Evolutionary conservation across 495 filamentous ascomycete genomes (phyloP).

Genomic region (Talaromyces trachyspermus): DNA sequence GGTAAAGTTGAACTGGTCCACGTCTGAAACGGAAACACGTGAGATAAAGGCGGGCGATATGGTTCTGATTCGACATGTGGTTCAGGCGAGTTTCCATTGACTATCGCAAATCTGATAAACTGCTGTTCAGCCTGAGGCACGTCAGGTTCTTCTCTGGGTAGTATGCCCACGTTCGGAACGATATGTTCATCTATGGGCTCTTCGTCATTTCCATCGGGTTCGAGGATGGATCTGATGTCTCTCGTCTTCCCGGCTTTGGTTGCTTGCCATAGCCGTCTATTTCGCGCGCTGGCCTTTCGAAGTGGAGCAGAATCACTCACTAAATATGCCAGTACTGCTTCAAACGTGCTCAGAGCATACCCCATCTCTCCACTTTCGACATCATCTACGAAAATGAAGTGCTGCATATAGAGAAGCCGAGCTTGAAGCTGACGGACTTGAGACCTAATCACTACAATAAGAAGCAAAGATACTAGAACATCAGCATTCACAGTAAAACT

Average conservation of each 20-base stretch:
- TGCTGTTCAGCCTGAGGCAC: constrained; percentile 29
- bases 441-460: constrained; percentile 88
- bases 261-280: constrained; percentile 84
- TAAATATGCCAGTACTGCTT: constrained; percentile 90
- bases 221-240: constrained; percentile 71
- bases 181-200: constrained; percentile 26
- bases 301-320: constrained; percentile 73
- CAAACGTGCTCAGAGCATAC: constrained; percentile 93
- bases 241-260: constrained; percentile 64
- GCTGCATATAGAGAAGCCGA: constrained; percentile 81
- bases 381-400: constrained; percentile 95
- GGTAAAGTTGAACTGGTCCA: constrained; percentile 34
- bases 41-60: constrained; percentile 55
- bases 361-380: constrained; percentile 96
- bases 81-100: constrained; percentile 20
- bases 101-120: constrained; percentile 17
- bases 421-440: constrained; percentile 85
- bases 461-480: constrained; percentile 82
- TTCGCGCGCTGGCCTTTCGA: constrained; percentile 74
- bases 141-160: constrained; percentile 33
- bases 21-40: constrained; percentile 85
- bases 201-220: constrained; percentile 52
- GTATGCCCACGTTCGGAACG: constrained; percentile 17
- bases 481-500: constrained; percentile 89
- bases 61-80: constrained; percentile 32